phyloP scores from a whole-genome alignment of 2,329 filamentous ascomycete species.

The Diplocarpon rosae region DNA sequence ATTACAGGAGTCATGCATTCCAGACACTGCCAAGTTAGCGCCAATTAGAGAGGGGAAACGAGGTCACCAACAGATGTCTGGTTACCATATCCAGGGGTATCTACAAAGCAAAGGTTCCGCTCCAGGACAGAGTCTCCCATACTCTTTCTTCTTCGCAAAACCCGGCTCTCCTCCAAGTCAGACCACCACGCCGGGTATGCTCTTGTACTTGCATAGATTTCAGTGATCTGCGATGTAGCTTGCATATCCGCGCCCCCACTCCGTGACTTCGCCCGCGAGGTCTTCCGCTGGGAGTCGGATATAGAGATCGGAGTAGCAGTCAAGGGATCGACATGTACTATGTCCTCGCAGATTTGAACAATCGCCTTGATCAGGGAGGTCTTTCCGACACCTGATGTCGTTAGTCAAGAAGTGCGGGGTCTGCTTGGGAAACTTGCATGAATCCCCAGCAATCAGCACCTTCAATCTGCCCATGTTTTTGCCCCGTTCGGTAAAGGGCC shows the following conservation, averaged over 20 bases:
- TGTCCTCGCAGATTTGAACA: conserved; percentile 76
- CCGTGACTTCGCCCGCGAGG: conserved; percentile 21
- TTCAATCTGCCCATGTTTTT: conserved; percentile 79
- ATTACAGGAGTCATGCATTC: conserved; percentile 49
- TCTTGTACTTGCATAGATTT: conserved; percentile 70
- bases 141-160: conserved; percentile 55
- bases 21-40: conserved; percentile 33
- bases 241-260: conserved; percentile 17
- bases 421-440: conserved; percentile 39
- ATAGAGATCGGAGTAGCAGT: conserved; percentile 26
- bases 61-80: conserved; percentile 38
- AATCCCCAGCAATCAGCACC: conserved; percentile 72
- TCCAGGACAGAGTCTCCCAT: conserved; percentile 70
- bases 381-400: conserved; percentile 62
- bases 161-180: conserved; percentile 56
- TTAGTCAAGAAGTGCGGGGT: conserved; percentile 10
- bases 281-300: conserved; percentile 18
- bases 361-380: conserved; percentile 83
- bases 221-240: conserved; percentile 39
- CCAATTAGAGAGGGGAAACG: conserved; percentile 12
- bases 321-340: conserved; percentile 73
- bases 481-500: conserved; percentile 82
- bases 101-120: conserved; percentile 87
- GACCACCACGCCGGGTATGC: conserved; percentile 87
- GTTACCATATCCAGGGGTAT: conserved; percentile 57